Base-by-base conservation (phyloP, 805 yeast genomes). In the Candida sakaeoensis region DNA sequence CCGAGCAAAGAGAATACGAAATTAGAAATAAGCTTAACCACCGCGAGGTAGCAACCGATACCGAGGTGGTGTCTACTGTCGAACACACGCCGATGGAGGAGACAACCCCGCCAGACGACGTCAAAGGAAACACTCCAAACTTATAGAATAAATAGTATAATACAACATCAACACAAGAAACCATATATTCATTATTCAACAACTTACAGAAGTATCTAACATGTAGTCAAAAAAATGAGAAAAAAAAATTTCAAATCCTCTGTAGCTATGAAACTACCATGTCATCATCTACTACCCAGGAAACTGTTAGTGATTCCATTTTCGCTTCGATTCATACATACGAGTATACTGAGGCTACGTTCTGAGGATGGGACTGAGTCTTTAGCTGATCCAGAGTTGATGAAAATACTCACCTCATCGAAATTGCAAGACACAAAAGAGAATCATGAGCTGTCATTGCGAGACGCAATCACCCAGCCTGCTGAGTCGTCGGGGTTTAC, bases 1-100 rank as follows among this genome's bases (percentile, higher is more conserved):
- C 26, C 8, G 44, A 36, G 6, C 36, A 28, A 23, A 33, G 49
- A 21, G 40, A 45, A 34, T 41, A 39, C 9, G 21, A 28, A 28
- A 23, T 28, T 8, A 24, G 28, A 9, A 40, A 35, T 31, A 40
- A 40, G 16, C 4, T 21, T 4, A 16, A 25, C 9, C 32, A 26
- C 13, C 10, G 14, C 13, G 39, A 36, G 22, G 18, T 27, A 5
- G 16, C 9, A 17, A n/a, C 19, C 6, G 22, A 33, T 9, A n/a
- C 29, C 5, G 37, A 25, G 8, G 15, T 25, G 5, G 23, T n/a
- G 5, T 10, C 29, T n/a, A 25, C 25, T n/a, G 12, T 17, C 7
- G 37, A 25, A 29, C 31, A 14, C 21, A 27, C 17, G 24, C 27
- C 29, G 40, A 39, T 19, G 33, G 36, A 17, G 24, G 39, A 19